phyloP scores from a whole-genome alignment of 331 rosid species.

The Quercus phellos region DNA sequence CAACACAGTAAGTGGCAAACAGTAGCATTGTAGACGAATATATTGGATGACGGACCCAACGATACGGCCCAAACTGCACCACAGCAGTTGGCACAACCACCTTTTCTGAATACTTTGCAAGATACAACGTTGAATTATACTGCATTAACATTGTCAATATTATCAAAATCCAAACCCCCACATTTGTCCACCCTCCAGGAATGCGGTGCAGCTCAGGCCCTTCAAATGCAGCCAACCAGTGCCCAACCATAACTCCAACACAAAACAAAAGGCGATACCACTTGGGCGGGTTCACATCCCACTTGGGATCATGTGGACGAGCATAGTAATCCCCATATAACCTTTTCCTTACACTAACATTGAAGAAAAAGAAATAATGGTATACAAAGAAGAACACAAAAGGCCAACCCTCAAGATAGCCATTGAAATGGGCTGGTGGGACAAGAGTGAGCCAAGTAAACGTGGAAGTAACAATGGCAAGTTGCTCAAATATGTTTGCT shows the following conservation, averaged over 20 bases:
- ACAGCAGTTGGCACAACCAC: conserved; percentile 87
- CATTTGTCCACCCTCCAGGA: conserved; percentile 68
- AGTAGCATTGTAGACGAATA: conserved; percentile 72
- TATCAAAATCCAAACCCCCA: conserved; percentile 65
- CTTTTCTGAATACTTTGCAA: conserved; percentile 86
- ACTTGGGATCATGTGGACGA: conserved; percentile 80
- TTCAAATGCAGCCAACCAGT: conserved; percentile 94
- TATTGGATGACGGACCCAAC: conserved; percentile 92
- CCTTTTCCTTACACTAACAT: conserved; percentile 72
- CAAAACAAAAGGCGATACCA: conserved; percentile 63
- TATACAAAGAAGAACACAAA: conserved; percentile 78
- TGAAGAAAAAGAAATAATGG: conserved; percentile 91
- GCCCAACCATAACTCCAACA: conserved; percentile 60
- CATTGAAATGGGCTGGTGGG: conserved; percentile 83
- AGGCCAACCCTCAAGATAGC: conserved; percentile 97
- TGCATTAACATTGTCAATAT: conserved; percentile 61
- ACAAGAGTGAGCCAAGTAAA: conserved; percentile 96
- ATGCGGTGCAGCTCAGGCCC: conserved; percentile 82
- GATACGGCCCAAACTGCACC: conserved; percentile 88
- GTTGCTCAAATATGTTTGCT: conserved; percentile 71
- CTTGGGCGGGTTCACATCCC: conserved; percentile 65
- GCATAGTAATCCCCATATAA: conserved; percentile 74
- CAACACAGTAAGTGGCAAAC: conserved; percentile 60
- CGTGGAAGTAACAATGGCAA: conserved; percentile 67
- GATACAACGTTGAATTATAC: conserved; percentile 75